Percentiles rank a stretch among this genome's conserved stretches.
phyloP scores from a whole-genome alignment of 106 monocot species.

The Dioscorea alata region DNA sequence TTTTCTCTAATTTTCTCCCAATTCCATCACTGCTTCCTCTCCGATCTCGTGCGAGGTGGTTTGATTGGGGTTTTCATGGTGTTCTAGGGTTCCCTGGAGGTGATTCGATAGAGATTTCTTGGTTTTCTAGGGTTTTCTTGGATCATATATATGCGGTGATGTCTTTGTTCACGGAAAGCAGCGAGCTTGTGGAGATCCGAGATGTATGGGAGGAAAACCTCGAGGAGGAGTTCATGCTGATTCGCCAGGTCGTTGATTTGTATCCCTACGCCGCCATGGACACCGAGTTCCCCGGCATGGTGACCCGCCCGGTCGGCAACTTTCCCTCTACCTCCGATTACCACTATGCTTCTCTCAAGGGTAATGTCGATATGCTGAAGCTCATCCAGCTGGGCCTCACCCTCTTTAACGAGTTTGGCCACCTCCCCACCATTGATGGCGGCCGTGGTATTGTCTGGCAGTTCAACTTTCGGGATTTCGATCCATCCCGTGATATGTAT shows the following conservation, averaged over 20 bases:
- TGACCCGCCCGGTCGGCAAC: slow-evolving; percentile 22
- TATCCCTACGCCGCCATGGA: slow-evolving; percentile 37
- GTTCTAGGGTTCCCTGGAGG: background rate
- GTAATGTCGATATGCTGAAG: slow-evolving; percentile 55
- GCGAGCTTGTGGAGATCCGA: slow-evolving; percentile 37
- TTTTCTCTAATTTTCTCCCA: background rate
- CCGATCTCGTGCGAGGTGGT: background rate
- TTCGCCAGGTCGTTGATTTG: slow-evolving; percentile 38
- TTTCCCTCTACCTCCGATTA: slow-evolving; percentile 23
- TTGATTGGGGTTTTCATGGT: background rate
- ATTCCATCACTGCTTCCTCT: background rate
- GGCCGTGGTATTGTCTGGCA: slow-evolving; percentile 50
- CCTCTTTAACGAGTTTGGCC: slow-evolving; percentile 42
- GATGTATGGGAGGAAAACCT: slow-evolving; percentile 52
- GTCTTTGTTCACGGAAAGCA: slow-evolving; percentile 5
- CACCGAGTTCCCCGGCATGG: slow-evolving; percentile 40
- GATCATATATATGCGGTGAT: background rate
- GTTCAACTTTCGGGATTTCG: slow-evolving; percentile 62
- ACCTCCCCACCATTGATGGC: slow-evolving; percentile 16
- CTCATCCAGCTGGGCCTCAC: slow-evolving; percentile 52
- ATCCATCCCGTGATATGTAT: slow-evolving; percentile 24
- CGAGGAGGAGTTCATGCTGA: slow-evolving; percentile 37
- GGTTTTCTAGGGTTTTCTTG: background rate
- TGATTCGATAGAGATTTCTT: background rate
- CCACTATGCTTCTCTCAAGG: slow-evolving; percentile 40